Evolutionary conservation across 2,329 filamentous ascomycete species (phyloP).

Genomic region (Plectosphaerella plurivora): DNA sequence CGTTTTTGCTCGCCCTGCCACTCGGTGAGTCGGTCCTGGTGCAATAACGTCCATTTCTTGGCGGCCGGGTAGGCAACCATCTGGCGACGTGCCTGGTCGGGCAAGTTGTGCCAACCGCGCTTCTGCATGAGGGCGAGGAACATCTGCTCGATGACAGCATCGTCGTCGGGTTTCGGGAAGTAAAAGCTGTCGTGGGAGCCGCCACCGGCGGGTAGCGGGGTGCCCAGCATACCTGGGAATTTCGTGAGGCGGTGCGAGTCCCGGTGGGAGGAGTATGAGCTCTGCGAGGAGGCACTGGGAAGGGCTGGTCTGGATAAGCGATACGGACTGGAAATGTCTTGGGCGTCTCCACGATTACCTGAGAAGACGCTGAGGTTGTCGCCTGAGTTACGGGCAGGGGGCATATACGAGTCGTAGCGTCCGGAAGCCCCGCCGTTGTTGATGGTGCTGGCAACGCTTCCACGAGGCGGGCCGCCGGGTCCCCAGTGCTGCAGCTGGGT

Average conservation of each 20-base stretch:
- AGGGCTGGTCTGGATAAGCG: slow-evolving; percentile 49
- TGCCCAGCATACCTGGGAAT: slow-evolving; percentile 30
- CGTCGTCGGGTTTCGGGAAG: slow-evolving; percentile 72
- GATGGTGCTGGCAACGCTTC: slow-evolving; percentile 46
- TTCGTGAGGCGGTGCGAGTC: slow-evolving; percentile 56
- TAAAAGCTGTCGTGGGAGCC: slow-evolving; percentile 46
- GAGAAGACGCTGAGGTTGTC: slow-evolving; percentile 54
- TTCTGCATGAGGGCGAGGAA: slow-evolving; percentile 96
- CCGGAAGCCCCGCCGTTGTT: slow-evolving; percentile 22
- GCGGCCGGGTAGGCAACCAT: slow-evolving; percentile 92
- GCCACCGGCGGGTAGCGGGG: slow-evolving; percentile 23
- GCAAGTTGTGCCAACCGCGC: slow-evolving; percentile 93
- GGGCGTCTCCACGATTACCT: slow-evolving; percentile 43
- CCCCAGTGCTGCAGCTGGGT: slow-evolving; percentile 79
- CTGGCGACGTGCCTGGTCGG: slow-evolving; percentile 88
- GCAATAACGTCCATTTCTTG: slow-evolving; percentile 97
- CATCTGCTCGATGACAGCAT: slow-evolving; percentile 82
- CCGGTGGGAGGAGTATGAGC: slow-evolving; percentile 47
- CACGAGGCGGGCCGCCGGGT: slow-evolving; percentile 34
- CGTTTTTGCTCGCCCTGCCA: slow-evolving; percentile 93
- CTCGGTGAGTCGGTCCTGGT: slow-evolving; percentile 91
- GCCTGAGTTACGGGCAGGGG: slow-evolving; percentile 51
- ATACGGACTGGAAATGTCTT: slow-evolving; percentile 29
- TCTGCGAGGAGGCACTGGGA: slow-evolving; percentile 52
- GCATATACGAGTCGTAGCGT: slow-evolving; percentile 57